phyloP scores from a whole-genome alignment of 805 yeast genomes.

The Saturnispora zaruensis region DNA sequence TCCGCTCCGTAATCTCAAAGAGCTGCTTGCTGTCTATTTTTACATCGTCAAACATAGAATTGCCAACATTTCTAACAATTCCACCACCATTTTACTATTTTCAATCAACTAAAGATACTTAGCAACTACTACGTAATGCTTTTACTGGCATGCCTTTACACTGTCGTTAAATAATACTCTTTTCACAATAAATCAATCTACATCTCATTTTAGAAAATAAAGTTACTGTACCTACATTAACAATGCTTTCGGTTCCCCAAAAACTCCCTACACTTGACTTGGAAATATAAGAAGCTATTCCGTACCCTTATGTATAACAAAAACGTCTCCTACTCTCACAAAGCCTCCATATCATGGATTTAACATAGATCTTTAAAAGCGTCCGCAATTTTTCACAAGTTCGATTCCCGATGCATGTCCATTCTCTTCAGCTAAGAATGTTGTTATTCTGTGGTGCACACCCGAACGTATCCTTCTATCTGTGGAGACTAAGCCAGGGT shows the following conservation, averaged over 20 bases:
- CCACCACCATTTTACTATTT: too few species aligned
- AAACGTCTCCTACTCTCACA: neutral
- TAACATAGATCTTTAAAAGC: neutral
- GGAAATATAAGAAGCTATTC: neutral
- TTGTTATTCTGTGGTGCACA: constrained; percentile 33
- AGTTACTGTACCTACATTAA: neutral
- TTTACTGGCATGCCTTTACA: too few species aligned
- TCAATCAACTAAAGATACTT: too few species aligned
- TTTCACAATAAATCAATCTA: too few species aligned
- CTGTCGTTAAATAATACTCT: too few species aligned
- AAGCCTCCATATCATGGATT: neutral
- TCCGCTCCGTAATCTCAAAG: too few species aligned
- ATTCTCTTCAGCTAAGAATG: neutral
- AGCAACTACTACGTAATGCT: neutral
- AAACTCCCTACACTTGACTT: neutral
- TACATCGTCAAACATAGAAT: too few species aligned
- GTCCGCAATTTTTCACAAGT: neutral
- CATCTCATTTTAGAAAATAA: neutral
- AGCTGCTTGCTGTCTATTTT: too few species aligned
- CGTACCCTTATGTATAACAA: neutral
- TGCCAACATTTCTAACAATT: too few species aligned
- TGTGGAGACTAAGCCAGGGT: constrained; percentile 40
- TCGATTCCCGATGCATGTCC: neutral
- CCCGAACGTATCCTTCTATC: constrained; percentile 52
- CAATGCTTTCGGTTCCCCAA: neutral